phyloP scores from a whole-genome alignment of 495 filamentous ascomycete genomes.

The Achaetomiella virescens region DNA sequence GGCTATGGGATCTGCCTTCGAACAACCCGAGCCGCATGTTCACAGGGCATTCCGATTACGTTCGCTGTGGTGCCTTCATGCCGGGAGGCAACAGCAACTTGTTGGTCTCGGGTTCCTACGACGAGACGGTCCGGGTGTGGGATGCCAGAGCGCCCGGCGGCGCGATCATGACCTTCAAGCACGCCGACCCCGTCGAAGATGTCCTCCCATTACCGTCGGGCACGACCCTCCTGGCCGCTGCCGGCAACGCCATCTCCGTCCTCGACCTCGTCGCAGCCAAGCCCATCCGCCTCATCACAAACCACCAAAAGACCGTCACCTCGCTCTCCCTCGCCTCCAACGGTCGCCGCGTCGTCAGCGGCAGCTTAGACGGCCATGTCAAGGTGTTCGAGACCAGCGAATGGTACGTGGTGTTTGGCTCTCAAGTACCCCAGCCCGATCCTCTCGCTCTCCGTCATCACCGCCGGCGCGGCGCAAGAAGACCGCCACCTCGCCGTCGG shows the following conservation, averaged over 20 bases:
- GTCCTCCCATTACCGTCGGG: constrained; percentile 80
- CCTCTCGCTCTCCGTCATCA: constrained; percentile 70
- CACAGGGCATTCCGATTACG: constrained; percentile 88
- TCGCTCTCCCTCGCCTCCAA: constrained; percentile 70
- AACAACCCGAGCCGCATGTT: constrained; percentile 69
- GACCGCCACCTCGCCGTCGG: constrained; percentile 87
- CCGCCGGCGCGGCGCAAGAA: constrained; percentile 63
- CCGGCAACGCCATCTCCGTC: constrained; percentile 86
- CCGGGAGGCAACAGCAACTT: constrained; percentile 67
- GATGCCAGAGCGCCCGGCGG: constrained; percentile 67
- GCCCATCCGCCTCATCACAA: constrained; percentile 75
- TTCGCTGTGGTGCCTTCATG: constrained; percentile 79
- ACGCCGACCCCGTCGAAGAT: constrained; percentile 76
- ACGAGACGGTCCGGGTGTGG: constrained; percentile 89
- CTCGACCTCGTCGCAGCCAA: constrained; percentile 89
- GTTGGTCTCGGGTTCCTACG: constrained; percentile 84
- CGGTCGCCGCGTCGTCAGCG: constrained; percentile 72
- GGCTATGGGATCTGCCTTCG: constrained; percentile 87
- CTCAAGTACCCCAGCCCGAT: constrained; percentile 90
- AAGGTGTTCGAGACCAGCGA: constrained; percentile 88
- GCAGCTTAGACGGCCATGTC: constrained; percentile 87
- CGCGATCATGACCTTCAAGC: constrained; percentile 86
- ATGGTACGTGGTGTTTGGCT: constrained; percentile 89
- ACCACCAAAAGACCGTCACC: constrained; percentile 97
- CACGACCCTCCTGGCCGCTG: constrained; percentile 76